Evolutionary conservation across 1,284 basidiomycete species (phyloP).

Genomic region (Ustilago sp.): DNA sequence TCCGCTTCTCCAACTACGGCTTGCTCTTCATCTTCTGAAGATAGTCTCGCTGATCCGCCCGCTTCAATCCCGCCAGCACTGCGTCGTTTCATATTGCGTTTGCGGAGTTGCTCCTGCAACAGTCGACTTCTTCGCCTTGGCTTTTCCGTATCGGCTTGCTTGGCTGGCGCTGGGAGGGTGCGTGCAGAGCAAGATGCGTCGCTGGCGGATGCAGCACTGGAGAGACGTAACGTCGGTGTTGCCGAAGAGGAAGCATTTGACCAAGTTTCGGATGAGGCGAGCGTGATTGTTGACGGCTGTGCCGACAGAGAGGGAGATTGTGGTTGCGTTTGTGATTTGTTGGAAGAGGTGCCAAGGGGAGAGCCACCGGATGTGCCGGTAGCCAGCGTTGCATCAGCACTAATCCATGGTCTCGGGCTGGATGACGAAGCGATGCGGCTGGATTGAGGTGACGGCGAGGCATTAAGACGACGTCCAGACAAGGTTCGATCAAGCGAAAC

Average conservation of each 20-base stretch:
- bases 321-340: background rate
- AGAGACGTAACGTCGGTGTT: constrained; percentile 8
- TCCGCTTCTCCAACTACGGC: background rate
- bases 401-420: background rate
- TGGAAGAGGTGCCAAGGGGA: background rate
- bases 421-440: constrained; percentile 8
- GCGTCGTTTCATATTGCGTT: constrained; percentile 33
- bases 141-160: constrained; percentile 23
- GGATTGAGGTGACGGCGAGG: constrained; percentile 6
- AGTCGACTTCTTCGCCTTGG: constrained; percentile 29
- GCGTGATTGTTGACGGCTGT: constrained; percentile 6
- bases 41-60: constrained; percentile 5
- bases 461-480: constrained; percentile 14
- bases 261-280: background rate
- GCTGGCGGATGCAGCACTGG: constrained; percentile 2
- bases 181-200: constrained; percentile 1
- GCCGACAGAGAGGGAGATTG: constrained; percentile 4
- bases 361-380: constrained; percentile 4
- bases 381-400: background rate
- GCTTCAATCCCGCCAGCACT: constrained; percentile 20
- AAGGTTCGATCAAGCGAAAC: constrained; percentile 17
- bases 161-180: constrained; percentile 2
- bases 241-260: constrained; percentile 4
- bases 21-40: constrained; percentile 13
- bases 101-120: constrained; percentile 44